Base-by-base conservation (phyloP, 1,284 basidiomycete species). In the Leccinum pachyderme region DNA sequence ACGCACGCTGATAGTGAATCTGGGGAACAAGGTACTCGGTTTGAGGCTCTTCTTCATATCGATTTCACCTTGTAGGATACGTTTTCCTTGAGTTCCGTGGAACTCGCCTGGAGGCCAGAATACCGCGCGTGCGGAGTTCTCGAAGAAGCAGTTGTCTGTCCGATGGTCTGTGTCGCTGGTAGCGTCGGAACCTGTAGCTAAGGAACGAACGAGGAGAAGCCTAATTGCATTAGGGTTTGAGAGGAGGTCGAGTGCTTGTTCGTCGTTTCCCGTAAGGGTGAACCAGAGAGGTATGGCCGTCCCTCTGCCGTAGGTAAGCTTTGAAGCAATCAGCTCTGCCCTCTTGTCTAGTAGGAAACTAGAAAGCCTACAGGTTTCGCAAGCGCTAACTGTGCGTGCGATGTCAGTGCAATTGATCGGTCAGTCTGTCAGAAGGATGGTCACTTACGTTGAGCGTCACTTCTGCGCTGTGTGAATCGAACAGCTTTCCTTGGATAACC, bases 21-120 rank as follows among this genome's bases (percentile, higher is more conserved):
- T 72, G 25, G 81, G 80, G 63, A 85, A 85, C 28, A 75, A 59
- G 62, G 84, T 83, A 47, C 76, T 80, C 4, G 78, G 79, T 60
- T 80, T 84, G 49, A 79, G 51, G 12, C 64, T 67, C 56, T 67
- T 76, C 57, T 73, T 70, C 25, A 83, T 67, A 8, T 79, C 74
- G 28, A 86, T 60, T 65, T 85, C 82, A 7, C 84, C 83, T 47
- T 75, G 72, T 13, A 84, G 63, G 28, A 70, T 63, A 18, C 78
- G 65, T 70, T 27, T 72, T 63, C 47, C 61, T 41, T 51, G 63
- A 59, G 25, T 31, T 5, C 54, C 55, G 15, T 70, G 67, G 25
- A 75, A 72, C 3, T 64, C 37, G 2, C 29, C 66, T 4, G 72
- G 65, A 0, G 75, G 71, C 80, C 81, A 83, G 65, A 81, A 82